Conservation (phyloP, 305 asterid species). For the Rubia peregrina region DNA sequence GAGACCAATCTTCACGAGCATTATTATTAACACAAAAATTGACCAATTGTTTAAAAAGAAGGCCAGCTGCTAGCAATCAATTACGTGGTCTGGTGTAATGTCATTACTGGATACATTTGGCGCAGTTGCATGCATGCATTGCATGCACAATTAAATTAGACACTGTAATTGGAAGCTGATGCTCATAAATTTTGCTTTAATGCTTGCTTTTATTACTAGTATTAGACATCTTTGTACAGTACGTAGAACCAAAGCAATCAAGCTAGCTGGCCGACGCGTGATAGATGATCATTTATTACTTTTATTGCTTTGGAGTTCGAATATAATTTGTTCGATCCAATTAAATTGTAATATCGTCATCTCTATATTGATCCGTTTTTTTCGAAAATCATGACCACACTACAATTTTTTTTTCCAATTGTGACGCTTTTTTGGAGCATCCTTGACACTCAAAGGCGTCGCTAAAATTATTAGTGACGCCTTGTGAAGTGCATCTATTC, state of each 20-base stretch:
- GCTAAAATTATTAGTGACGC: no score
- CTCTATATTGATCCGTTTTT: no score
- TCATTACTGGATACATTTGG: not conserved
- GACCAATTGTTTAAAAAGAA: not conserved
- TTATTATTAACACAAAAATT: not conserved
- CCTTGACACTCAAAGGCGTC: no score
- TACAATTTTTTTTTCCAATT: no score
- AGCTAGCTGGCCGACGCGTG: not conserved
- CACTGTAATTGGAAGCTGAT: not conserved
- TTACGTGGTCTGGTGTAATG: not conserved
- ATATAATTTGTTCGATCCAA: no score
- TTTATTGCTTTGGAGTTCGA: not conserved
- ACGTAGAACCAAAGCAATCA: not conserved
- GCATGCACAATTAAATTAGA: not conserved
- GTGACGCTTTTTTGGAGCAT: no score
- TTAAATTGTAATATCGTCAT: no score
- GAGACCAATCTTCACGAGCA: not conserved
- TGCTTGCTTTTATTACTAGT: not conserved
- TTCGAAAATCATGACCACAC: no score
- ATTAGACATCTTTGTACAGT: not conserved
- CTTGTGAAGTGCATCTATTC: no score
- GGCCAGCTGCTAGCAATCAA: not conserved
- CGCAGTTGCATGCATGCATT: constrained; percentile 5
- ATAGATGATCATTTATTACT: not conserved
- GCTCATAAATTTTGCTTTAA: not conserved